These are phyloP conservation scores for Filosporella fistucella DNA, from an alignment of 495 filamentous ascomycete genomes.

Conservation along the genomic window DNA sequence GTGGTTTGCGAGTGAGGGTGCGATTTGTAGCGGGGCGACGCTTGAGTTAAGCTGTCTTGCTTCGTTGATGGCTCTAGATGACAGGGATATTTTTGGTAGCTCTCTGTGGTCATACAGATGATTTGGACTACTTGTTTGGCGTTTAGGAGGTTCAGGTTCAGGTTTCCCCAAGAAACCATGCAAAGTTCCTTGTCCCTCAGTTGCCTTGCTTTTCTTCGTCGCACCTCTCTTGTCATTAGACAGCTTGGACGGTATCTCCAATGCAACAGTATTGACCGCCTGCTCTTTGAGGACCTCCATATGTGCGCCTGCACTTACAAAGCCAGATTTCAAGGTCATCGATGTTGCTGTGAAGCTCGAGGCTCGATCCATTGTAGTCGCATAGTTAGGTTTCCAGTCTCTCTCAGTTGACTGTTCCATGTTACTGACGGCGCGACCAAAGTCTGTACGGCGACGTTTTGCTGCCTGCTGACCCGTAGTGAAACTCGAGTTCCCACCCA, in stretches of 20 bases:
- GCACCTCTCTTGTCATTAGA: conserved; percentile 5
- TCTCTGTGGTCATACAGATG: not conserved
- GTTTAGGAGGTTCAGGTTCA: conserved; percentile 29
- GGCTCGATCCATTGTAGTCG: conserved; percentile 24
- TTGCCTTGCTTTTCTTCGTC: conserved; percentile 19
- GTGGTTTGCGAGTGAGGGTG: conserved; percentile 23
- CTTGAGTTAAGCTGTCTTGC: conserved; percentile 30
- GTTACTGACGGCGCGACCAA: conserved; percentile 28
- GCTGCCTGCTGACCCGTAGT: conserved; percentile 28
- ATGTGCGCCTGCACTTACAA: conserved; percentile 26
- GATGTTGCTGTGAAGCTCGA: conserved; percentile 22
- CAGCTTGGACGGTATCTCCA: not conserved
- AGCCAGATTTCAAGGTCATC: conserved; percentile 15
- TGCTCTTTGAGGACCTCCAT: conserved; percentile 20
- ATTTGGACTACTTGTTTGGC: conserved; percentile 27
- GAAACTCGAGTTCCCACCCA: conserved; percentile 27
- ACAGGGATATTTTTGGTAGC: conserved; percentile 14
- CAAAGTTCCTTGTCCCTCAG: conserved; percentile 41
- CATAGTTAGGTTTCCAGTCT: conserved; percentile 18
- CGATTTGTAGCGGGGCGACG: conserved; percentile 27
- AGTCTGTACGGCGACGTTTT: conserved; percentile 23
- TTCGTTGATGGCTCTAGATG: conserved; percentile 7
- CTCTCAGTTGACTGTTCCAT: conserved; percentile 10
- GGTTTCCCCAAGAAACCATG: conserved; percentile 37
- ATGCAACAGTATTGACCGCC: conserved; percentile 11